Evolutionary conservation across 2,329 filamentous ascomycete species (phyloP).

Genomic region (Fusarium subtropicale): DNA sequence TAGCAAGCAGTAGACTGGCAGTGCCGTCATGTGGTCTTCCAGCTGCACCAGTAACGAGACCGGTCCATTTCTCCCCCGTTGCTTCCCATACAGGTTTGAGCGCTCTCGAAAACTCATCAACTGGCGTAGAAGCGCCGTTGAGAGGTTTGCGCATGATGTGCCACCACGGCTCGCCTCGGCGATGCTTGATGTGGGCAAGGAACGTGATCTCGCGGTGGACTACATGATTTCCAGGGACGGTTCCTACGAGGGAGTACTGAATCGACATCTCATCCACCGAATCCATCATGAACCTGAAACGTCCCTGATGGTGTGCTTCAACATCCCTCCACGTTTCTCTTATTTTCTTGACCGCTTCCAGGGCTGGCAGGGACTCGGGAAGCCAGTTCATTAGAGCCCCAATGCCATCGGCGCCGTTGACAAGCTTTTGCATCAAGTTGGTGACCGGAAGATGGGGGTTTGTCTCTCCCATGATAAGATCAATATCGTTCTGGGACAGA

Average conservation of each 20-base stretch:
- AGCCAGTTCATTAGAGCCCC: constrained; percentile 66
- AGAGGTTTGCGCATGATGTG: constrained; percentile 56
- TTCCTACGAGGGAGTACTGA: constrained; percentile 60
- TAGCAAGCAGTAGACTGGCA: constrained; percentile 60
- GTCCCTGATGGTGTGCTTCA: constrained; percentile 57
- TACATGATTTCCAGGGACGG: constrained; percentile 41
- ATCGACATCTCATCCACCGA: constrained; percentile 69
- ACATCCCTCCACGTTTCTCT: constrained; percentile 65
- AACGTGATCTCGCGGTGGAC: constrained; percentile 58
- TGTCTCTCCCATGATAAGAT: constrained; percentile 67
- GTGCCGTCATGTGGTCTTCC: constrained; percentile 55
- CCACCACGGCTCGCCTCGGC: constrained; percentile 64
- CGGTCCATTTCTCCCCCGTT: constrained; percentile 60
- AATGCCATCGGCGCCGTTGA: constrained; percentile 67
- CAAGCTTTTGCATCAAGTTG: constrained; percentile 67
- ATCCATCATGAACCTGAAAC: constrained; percentile 64
- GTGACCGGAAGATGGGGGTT: constrained; percentile 76
- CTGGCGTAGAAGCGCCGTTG: constrained; percentile 19
- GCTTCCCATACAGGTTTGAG: constrained; percentile 61
- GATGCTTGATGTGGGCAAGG: constrained; percentile 62
- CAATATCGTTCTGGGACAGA: constrained; percentile 65
- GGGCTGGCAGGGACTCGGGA: constrained; percentile 71
- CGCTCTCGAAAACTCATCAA: constrained; percentile 54
- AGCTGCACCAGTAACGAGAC: constrained; percentile 61
- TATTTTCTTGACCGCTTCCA: constrained; percentile 70